These are phyloP conservation scores for Chalciporus chontae DNA, from an alignment of 768 basidiomycete species.

Conservation along the genomic window DNA sequence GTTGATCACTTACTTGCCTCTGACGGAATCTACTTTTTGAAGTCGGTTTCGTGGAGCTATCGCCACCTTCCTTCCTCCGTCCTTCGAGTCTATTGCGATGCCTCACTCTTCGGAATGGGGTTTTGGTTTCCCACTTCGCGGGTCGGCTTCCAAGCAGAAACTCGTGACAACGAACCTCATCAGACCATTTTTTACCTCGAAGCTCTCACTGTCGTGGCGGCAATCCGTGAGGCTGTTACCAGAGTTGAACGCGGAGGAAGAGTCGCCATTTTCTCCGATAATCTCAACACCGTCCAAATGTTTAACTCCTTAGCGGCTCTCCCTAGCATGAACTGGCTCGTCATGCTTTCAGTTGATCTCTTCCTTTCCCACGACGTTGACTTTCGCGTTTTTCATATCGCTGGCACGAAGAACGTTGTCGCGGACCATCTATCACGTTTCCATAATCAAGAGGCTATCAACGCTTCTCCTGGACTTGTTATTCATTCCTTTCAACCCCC, in stretches of 20 bases:
- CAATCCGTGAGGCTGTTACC: neutral
- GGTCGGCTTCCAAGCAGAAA: conserved; percentile 20
- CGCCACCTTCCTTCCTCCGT: neutral
- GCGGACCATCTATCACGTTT: conserved; percentile 26
- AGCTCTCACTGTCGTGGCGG: neutral
- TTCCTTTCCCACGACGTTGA: conserved; percentile 10
- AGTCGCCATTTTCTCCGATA: conserved; percentile 29
- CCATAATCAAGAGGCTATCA: conserved; percentile 11
- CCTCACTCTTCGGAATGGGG: conserved; percentile 18
- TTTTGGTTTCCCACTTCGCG: conserved; percentile 21
- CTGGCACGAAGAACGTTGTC: conserved; percentile 21
- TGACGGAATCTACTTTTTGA: conserved; percentile 25
- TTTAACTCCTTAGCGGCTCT: conserved; percentile 27
- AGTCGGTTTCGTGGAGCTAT: conserved; percentile 13
- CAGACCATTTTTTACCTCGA: neutral
- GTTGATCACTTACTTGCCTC: conserved; percentile 18
- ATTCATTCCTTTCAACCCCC: conserved; percentile 25
- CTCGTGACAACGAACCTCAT: neutral
- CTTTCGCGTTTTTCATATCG: conserved; percentile 22
- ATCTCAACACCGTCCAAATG: conserved; percentile 31
- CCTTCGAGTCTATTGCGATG: conserved; percentile 19
- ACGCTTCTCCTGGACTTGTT: neutral
- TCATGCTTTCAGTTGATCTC: conserved; percentile 10
- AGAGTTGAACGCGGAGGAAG: neutral
- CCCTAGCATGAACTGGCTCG: conserved; percentile 13